Evolutionary conservation across 805 yeast genomes (phyloP), one percentile per base, ranked within the genome.

Genomic region (Trichomonascus vanleenenianus): DNA sequence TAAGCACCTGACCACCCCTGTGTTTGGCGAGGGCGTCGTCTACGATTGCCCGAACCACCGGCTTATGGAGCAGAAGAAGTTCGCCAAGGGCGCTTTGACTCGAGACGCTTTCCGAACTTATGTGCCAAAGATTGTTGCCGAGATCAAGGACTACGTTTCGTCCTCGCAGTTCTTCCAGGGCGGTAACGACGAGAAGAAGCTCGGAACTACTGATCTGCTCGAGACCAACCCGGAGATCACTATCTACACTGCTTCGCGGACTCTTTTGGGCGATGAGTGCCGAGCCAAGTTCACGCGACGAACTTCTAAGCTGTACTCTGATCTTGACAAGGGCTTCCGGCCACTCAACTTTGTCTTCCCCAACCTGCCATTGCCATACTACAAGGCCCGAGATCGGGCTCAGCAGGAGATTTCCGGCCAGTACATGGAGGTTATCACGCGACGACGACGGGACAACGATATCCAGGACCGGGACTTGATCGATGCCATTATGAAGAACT

Each of bases 51-150:
- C 98, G 52, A 93, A 93, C 70, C 69, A 79, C 59, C 79, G 88
- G 55, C 76, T 93, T 59, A 93, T 93, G 98, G 98, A 93, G 65
- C 98, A 93, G 68, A 93, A 93, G 78, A 93, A 88, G 71, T 93
- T 93, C 60, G 95, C 89, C 51, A 93, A 93, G 68, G 77, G 78
- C 45, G 94, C 96, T 18, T 74, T 93, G 56, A 84, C 96, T 22
- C 78, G 76, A 53, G 96, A 85, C 39, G 78, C 94, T 1, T 93
- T 93, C 72, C 75, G 77, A 55, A 66, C 70, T 14, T 91, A 93
- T 60, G 97, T 93, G 42, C 98, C 98, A 48, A 70, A 81, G 63
- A 88, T 93, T 58, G 76, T 76, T 57, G 82, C 81, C 52, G 98
- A 93, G 66, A 75, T 85, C 39, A 57, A 73, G 46, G 70, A 76